Base-by-base conservation (phyloP, 768 basidiomycete species). In the Wakefieldia striispora region DNA sequence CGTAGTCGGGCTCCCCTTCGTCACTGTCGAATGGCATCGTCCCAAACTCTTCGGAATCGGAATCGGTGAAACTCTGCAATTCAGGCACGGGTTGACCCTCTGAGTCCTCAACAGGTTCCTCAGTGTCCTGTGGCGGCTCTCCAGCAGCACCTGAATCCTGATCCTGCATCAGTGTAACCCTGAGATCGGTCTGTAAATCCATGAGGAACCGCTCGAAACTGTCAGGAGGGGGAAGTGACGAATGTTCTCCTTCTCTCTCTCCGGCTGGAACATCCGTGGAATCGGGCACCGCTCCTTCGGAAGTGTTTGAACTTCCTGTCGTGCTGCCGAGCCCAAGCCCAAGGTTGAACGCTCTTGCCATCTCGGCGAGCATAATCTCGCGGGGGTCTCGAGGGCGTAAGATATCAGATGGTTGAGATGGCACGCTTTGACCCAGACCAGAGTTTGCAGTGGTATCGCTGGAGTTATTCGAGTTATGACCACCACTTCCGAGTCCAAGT, bases 151-250 rank as follows among this genome's bases (percentile, higher is more conserved):
- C 45, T 16, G 57, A 45, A 40, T 54, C 56, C 39, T 56, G 56
- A 4, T 63, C 64, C 41, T 73, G 78, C 21, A 77, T 78, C 51
- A 92, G 65, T 9, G 84, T 83, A 6, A 72, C 67, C 47, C 90
- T 71, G 47, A 92, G 69, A 64, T 91, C 90, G 16, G 76, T 70
- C 66, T 91, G 91, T 45, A 91, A 61, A 66, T 91, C 88, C 39
- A 88, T 70, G 55, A 92, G 69, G 72, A 92, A 92, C 24, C 86
- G 77, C 61, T 91, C 89, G 58, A 92, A 92, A 59, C 82, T 84
- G 50, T 83, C 84, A 58, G 86, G 86, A 0, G 74, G 68, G 8
- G 79, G 76, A 12, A 66, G 53, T 0, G 62, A 44, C 5, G 57
- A n/a, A 24, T 51, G 47, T 48, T 55, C 57, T 31, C 41, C 42